Evolutionary conservation across 2,329 filamentous ascomycete genomes (phyloP).

Genomic region (Mycosphaerelloides madeirae): DNA sequence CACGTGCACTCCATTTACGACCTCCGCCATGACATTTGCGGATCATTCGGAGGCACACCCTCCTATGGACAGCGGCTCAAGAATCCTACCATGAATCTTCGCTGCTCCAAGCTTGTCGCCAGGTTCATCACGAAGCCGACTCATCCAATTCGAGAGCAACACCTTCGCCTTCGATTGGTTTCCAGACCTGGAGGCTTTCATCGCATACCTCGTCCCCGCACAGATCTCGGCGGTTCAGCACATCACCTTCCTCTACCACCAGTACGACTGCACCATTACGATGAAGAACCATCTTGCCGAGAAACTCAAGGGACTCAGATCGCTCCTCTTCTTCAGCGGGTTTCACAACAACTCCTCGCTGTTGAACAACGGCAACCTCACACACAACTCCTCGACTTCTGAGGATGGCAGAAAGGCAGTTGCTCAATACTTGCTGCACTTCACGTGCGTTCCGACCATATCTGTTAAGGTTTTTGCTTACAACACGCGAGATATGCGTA

Average conservation of each 20-base stretch:
- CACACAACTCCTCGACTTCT: too few relatives aligned
- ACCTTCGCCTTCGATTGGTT: conserved; percentile 1
- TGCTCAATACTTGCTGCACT: too few relatives aligned
- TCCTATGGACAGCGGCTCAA: neutral
- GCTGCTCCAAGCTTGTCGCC: neutral
- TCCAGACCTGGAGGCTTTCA: neutral
- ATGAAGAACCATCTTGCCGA: too few relatives aligned
- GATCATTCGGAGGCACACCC: too few relatives aligned
- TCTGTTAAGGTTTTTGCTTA: too few relatives aligned
- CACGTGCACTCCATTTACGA: neutral
- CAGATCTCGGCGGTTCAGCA: neutral
- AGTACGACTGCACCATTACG: neutral
- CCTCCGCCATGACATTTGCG: neutral
- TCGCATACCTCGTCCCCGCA: neutral
- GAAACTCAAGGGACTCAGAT: too few relatives aligned
- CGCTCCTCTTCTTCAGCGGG: too few relatives aligned
- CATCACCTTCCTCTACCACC: neutral
- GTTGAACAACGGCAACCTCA: too few relatives aligned
- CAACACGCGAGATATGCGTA: too few relatives aligned
- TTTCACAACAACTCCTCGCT: too few relatives aligned
- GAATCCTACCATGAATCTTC: neutral
- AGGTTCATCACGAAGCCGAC: neutral
- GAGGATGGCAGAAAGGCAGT: too few relatives aligned
- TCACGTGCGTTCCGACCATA: too few relatives aligned
- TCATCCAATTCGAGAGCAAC: neutral